These are phyloP conservation scores for Parachaetomium inaequale DNA, from an alignment of 495 filamentous ascomycete genomes.

Conservation along the genomic window DNA sequence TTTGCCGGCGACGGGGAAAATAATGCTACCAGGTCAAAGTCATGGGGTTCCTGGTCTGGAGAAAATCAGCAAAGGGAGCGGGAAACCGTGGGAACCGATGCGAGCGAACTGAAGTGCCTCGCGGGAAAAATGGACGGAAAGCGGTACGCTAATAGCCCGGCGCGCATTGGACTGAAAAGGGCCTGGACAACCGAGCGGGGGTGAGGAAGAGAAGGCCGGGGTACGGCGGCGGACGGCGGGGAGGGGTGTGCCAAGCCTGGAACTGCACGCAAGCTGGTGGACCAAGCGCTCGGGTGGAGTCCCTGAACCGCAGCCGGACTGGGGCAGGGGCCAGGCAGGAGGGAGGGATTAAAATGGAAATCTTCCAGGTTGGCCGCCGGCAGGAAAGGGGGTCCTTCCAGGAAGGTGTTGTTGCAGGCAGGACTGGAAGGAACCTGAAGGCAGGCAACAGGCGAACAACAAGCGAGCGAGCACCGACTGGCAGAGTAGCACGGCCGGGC, in stretches of 20 bases:
- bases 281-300: conserved; percentile 37
- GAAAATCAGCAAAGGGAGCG: conserved; percentile 8
- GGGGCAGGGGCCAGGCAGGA: conserved; percentile 4
- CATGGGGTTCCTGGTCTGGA: not conserved
- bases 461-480: not conserved
- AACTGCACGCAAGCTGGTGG: conserved; percentile 35
- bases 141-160: conserved; percentile 20
- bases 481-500: not conserved
- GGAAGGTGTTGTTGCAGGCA: not conserved
- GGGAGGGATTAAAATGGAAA: conserved; percentile 25
- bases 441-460: not conserved
- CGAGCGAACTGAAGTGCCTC: conserved; percentile 24
- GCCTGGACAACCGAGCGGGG: conserved; percentile 27
- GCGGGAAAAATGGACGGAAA: conserved; percentile 33
- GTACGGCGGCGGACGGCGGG: conserved; percentile 20
- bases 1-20: not conserved
- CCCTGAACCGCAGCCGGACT: conserved; percentile 1
- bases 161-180: conserved; percentile 30
- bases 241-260: conserved; percentile 29
- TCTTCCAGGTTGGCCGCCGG: conserved; percentile 1
- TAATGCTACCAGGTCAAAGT: not conserved
- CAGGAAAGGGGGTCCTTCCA: not conserved
- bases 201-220: conserved; percentile 5
- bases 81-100: conserved; percentile 16
- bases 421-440: not conserved